Conservation (phyloP, 352 stramenopile genomes). For the Pythium dissimile region DNA sequence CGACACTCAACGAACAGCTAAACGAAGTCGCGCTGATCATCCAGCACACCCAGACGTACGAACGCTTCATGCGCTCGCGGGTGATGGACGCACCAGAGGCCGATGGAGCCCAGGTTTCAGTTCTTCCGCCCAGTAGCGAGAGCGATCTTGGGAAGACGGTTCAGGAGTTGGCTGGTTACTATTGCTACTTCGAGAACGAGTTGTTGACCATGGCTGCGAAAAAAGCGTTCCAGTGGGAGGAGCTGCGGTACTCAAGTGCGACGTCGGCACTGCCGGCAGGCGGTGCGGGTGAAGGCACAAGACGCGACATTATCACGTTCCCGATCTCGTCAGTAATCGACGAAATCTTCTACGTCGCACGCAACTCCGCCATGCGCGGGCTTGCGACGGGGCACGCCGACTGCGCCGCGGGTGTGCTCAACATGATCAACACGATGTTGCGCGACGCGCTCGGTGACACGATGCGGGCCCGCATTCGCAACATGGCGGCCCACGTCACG, state of each 20-base stretch:
- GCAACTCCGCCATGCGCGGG: conserved; percentile 74
- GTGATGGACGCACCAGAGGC: conserved; percentile 16
- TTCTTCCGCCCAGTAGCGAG: conserved; percentile 56
- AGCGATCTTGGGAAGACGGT: conserved; percentile 80
- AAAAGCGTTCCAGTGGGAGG: conserved; percentile 86
- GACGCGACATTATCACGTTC: conserved; percentile 39
- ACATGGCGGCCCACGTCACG: conserved; percentile 54
- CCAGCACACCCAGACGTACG: conserved; percentile 87
- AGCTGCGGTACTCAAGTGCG: conserved; percentile 60
- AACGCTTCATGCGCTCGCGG: conserved; percentile 83
- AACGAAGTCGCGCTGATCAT: conserved; percentile 86
- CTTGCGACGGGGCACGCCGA: conserved; percentile 82
- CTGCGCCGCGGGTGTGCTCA: conserved; percentile 77
- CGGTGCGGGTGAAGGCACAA: background rate
- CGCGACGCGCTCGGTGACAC: conserved; percentile 72
- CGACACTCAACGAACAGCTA: conserved; percentile 76
- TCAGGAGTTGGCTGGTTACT: conserved; percentile 81
- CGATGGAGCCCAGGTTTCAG: background rate
- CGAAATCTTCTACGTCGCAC: conserved; percentile 85
- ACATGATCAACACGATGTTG: conserved; percentile 84
- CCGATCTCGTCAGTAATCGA: conserved; percentile 83
- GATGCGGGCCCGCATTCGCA: conserved; percentile 74
- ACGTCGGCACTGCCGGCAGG: background rate
- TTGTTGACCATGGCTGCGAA: conserved; percentile 66
- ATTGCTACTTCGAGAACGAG: conserved; percentile 86